Evolutionary conservation across 2,329 filamentous ascomycete genomes (phyloP).

Genomic region (Talaromyces piceae): DNA sequence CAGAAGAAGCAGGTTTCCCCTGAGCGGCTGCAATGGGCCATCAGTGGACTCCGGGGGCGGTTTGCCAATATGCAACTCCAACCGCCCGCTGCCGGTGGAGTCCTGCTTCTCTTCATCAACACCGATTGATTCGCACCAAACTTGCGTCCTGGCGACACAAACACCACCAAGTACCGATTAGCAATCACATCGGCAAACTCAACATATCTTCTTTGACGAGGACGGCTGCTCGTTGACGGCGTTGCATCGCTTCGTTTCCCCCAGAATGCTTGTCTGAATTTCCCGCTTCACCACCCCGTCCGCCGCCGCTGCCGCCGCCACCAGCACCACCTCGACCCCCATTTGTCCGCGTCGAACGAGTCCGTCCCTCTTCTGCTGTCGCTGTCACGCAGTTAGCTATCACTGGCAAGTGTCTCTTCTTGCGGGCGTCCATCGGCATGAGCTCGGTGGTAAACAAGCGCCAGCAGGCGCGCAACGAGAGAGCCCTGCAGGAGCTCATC

Average conservation of each 20-base stretch:
- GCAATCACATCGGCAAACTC: no score
- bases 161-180: no score
- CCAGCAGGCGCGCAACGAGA: conserved; percentile 96
- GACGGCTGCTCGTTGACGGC: background rate
- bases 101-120: background rate
- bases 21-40: background rate
- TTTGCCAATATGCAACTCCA: background rate
- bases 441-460: conserved; percentile 78
- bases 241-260: background rate
- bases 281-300: no score
- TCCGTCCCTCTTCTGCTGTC: background rate
- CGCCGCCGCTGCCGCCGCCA: background rate
- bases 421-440: conserved; percentile 44
- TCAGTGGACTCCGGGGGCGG: background rate
- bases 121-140: background rate
- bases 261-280: background rate
- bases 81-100: background rate
- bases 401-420: background rate
- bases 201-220: background rate
- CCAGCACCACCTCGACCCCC: background rate
- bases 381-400: background rate
- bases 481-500: conserved; percentile 80
- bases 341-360: background rate
- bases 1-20: background rate
- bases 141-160: no score